Evolutionary conservation across 2,329 filamentous ascomycete species (phyloP), one percentile per base, ranked within the genome.

Genomic region (Chrysosporium queenslandicum): DNA sequence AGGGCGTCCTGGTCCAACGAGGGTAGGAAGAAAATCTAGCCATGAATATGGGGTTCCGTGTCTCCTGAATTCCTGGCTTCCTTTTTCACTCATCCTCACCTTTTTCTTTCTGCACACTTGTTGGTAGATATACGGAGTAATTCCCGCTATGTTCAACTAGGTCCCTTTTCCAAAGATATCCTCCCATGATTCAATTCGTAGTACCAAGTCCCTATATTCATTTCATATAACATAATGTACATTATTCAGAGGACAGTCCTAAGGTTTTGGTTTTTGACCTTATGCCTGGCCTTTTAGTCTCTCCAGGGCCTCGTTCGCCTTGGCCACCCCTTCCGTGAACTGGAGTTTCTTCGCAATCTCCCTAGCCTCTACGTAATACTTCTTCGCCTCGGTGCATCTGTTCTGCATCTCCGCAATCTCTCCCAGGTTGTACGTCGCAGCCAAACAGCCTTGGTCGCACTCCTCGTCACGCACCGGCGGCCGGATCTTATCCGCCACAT

Each of bases 351-450:
- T 46, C 23, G 41, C 41, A 32, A 91, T 66, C 18, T 75, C 75
- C 50, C 80, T 76, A 8, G 86, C 84, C 64, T 94, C 79, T 50
- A 76, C 71, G 63, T 86, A 95, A 63, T 78, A 79, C 59, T 74
- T 76, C 60, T 77, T 76, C 1, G 91, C 89, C 58, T 85, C 77
- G 3, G 72, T 71, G 1, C 74, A 62, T 60, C 86, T 77, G 1
- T 85, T 83, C 55, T 82, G 70, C 78, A 92, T 83, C 58, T 86
- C 81, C 0, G 86, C 84, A 59, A 96, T 83, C 61, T 94, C 86
- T 21, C 83, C 91, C 50, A 95, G 78, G 64, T 94, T 94, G 67
- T 87, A 86, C n/a, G 86, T 81, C 6, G 90, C 86, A 4, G 85
- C 85, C 2, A 85, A 85, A 63, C 90, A 96, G 1, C 85, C 87